phyloP scores from a whole-genome alignment of 768 basidiomycete species.

The Fomitopsis serialis region DNA sequence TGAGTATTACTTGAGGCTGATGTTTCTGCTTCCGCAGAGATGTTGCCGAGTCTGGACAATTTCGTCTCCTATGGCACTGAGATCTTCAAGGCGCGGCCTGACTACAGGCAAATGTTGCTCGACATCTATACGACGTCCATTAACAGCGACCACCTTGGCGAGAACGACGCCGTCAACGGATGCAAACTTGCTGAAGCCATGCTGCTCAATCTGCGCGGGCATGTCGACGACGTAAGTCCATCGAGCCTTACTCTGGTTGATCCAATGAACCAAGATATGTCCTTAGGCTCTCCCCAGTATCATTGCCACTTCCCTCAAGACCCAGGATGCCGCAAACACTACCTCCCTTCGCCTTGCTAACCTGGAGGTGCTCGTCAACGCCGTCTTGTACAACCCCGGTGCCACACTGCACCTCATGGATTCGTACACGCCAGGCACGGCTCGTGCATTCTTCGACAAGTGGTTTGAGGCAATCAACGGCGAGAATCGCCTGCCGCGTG shows the following conservation, averaged over 20 bases:
- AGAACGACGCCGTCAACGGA: conserved; percentile 78
- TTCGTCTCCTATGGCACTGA: conserved; percentile 82
- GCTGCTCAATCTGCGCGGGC: conserved; percentile 73
- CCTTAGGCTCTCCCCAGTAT: conserved; percentile 59
- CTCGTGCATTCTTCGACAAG: conserved; percentile 74
- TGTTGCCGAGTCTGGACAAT: conserved; percentile 86
- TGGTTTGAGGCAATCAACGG: conserved; percentile 76
- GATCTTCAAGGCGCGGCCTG: conserved; percentile 61
- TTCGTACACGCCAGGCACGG: conserved; percentile 45
- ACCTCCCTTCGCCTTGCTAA: conserved; percentile 66
- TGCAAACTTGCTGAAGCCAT: conserved; percentile 83
- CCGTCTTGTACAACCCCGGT: conserved; percentile 78
- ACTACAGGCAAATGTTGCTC: conserved; percentile 75
- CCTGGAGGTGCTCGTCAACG: conserved; percentile 78
- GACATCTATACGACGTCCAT: conserved; percentile 81
- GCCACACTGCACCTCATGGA: conserved; percentile 77
- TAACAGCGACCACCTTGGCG: conserved; percentile 67
- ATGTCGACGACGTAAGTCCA: conserved; percentile 66
- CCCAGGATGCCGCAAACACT: conserved; percentile 60
- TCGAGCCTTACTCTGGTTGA: background rate
- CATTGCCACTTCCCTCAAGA: conserved; percentile 52
- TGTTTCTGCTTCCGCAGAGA: conserved; percentile 42
- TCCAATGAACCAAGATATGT: background rate
- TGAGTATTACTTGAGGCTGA: background rate
- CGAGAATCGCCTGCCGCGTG: conserved; percentile 61